phyloP scores from a whole-genome alignment of 257 asterid species.

The Vinca minor region DNA sequence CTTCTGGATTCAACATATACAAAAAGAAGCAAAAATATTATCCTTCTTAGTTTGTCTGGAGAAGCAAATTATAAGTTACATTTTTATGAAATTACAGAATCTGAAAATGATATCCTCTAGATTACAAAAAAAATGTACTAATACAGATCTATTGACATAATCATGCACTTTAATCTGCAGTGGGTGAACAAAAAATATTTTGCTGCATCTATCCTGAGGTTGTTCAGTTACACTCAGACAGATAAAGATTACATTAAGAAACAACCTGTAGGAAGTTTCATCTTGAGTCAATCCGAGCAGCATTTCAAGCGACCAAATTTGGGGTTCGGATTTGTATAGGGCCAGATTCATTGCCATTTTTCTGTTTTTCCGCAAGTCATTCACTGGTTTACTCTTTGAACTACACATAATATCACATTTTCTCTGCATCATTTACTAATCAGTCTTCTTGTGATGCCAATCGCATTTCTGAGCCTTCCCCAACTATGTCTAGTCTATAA shows the following conservation, averaged over 20 bases:
- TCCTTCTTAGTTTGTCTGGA: not conserved
- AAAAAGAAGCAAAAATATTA: not conserved
- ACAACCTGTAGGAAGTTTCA: not conserved
- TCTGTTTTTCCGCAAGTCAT: not conserved
- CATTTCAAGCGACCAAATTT: not conserved
- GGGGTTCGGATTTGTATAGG: not conserved
- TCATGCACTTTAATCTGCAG: not conserved
- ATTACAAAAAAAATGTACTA: not conserved
- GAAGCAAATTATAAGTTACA: not conserved
- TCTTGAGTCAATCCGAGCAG: slow-evolving; percentile 4
- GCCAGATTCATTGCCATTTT: slow-evolving; percentile 7
- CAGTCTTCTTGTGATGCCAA: not conserved
- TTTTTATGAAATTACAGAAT: not conserved
- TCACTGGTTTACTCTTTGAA: not conserved
- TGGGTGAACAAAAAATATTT: not conserved
- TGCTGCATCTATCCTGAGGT: not conserved
- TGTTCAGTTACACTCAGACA: not conserved
- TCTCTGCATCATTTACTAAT: slow-evolving; percentile 1
- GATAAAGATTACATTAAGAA: not conserved
- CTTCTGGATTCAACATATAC: not conserved
- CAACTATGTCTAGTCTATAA: slow-evolving; percentile 44
- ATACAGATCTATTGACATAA: not conserved
- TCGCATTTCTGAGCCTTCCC: not conserved
- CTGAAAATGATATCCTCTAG: not conserved
- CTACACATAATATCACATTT: not conserved